A percentile compares a stretch with the other conserved stretches of the same genome.
Conservation (phyloP, 1,284 basidiomycete species). For the Somion occarium region DNA sequence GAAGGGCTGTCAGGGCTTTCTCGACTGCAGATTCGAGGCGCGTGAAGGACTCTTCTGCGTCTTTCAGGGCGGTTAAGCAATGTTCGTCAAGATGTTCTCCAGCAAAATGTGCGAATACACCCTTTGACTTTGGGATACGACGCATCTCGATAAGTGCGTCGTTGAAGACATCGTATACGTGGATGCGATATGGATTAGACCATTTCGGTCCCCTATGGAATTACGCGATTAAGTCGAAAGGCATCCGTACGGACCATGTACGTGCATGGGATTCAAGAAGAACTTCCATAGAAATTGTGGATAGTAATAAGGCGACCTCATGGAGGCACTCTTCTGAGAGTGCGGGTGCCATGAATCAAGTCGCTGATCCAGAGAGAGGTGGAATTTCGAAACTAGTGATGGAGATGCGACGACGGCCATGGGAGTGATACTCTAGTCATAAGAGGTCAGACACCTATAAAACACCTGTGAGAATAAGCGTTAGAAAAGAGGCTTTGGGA, state of each 20-base stretch:
- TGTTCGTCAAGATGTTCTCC: slow-evolving; percentile 27
- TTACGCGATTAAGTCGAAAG: background rate
- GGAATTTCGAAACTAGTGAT: too few relatives aligned
- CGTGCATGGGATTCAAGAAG: slow-evolving; percentile 35
- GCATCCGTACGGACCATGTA: too few relatives aligned
- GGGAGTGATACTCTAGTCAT: too few relatives aligned
- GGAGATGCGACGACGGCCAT: too few relatives aligned
- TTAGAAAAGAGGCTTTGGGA: too few relatives aligned
- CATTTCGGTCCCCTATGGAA: slow-evolving; percentile 25
- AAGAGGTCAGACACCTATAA: too few relatives aligned
- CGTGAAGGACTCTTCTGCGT: slow-evolving; percentile 37
- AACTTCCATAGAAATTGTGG: slow-evolving; percentile 39
- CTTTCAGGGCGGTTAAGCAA: slow-evolving; percentile 29
- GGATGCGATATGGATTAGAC: slow-evolving; percentile 36
- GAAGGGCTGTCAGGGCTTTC: slow-evolving; percentile 23
- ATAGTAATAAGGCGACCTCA: slow-evolving; percentile 22
- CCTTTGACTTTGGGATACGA: slow-evolving; percentile 25
- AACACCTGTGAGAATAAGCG: too few relatives aligned
- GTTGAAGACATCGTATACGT: slow-evolving; percentile 46
- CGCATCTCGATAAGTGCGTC: slow-evolving; percentile 43
- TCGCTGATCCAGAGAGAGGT: too few relatives aligned
- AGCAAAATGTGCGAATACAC: slow-evolving; percentile 42
- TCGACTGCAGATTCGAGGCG: slow-evolving; percentile 39
- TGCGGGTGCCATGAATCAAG: too few relatives aligned
- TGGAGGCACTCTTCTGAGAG: background rate